Percentiles rank a stretch among this genome's conserved stretches.
phyloP scores from a whole-genome alignment of 1,284 basidiomycete genomes.

The Xerocomus nothofagi region DNA sequence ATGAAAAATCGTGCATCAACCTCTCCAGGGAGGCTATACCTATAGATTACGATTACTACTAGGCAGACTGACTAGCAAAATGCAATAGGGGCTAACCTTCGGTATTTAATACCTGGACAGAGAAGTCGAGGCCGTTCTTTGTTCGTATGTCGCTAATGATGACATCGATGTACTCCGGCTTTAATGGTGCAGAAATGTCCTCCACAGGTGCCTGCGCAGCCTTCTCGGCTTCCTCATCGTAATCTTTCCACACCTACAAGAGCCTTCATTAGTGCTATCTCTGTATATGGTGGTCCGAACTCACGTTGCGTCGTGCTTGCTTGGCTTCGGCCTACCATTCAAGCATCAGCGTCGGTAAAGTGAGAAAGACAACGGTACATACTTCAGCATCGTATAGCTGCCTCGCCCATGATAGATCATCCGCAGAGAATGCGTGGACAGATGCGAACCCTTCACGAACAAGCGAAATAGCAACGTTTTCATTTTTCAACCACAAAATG shows the following conservation, averaged over 20 bases:
- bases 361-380: slow-evolving; percentile 15
- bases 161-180: slow-evolving; percentile 86
- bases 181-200: slow-evolving; percentile 56
- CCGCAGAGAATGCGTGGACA: slow-evolving; percentile 88
- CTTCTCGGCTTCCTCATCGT: slow-evolving; percentile 67
- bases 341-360: slow-evolving; percentile 11
- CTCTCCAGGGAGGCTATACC: slow-evolving; percentile 88
- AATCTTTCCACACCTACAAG: slow-evolving; percentile 77
- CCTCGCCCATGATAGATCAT: slow-evolving; percentile 73
- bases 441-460: slow-evolving; percentile 85
- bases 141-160: slow-evolving; percentile 89
- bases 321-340: slow-evolving; percentile 70
- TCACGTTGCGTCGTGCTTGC: slow-evolving; percentile 71
- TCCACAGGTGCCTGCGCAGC: slow-evolving; percentile 46
- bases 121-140: slow-evolving; percentile 79
- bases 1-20: slow-evolving; percentile 90
- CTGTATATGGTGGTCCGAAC: slow-evolving; percentile 24
- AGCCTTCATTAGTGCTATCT: slow-evolving; percentile 1
- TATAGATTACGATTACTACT: slow-evolving; percentile 30
- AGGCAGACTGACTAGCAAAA: slow-evolving; percentile 3
- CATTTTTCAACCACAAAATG: slow-evolving; percentile 77
- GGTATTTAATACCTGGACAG: slow-evolving; percentile 88
- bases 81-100: slow-evolving; percentile 56
- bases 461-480: slow-evolving; percentile 83
- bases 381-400: slow-evolving; percentile 87